Evolutionary conservation across 768 basidiomycete genomes (phyloP).

Genomic region (Coprinopsis marcescibilis): DNA sequence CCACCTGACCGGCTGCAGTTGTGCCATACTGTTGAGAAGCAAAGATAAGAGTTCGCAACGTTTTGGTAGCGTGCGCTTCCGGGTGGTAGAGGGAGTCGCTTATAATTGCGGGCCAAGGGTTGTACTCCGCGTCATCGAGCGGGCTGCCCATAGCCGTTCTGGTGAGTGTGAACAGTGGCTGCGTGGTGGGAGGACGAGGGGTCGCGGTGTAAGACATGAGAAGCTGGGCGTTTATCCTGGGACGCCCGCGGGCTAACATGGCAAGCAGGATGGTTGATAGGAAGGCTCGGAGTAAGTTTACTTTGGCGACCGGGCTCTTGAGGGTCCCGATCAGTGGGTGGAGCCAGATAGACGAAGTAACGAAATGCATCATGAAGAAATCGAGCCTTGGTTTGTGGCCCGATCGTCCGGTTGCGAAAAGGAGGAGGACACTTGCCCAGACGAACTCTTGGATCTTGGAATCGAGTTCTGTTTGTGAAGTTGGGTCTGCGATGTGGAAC

Average conservation of each 20-base stretch:
- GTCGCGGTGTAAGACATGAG: conserved; percentile 39
- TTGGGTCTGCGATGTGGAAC: conserved; percentile 32
- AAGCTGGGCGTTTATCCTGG: conserved; percentile 42
- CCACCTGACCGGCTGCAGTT: conserved; percentile 31
- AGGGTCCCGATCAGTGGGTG: conserved; percentile 33
- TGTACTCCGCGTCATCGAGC: conserved; percentile 29
- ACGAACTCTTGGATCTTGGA: conserved; percentile 44
- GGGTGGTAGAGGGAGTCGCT: conserved; percentile 41
- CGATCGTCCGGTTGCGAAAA: conserved; percentile 39
- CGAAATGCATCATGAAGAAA: conserved; percentile 56
- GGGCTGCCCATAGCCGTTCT: conserved; percentile 30
- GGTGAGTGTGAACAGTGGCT: conserved; percentile 9
- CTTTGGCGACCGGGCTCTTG: conserved; percentile 31
- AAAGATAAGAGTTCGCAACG: conserved; percentile 41
- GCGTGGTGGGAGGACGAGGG: conserved; percentile 32
- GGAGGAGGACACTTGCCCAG: conserved; percentile 42
- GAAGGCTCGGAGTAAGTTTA: conserved; percentile 39
- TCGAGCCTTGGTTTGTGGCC: conserved; percentile 46
- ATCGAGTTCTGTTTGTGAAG: conserved; percentile 29
- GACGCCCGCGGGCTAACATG: conserved; percentile 41
- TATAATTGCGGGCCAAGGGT: conserved; percentile 49
- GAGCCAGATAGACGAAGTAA: conserved; percentile 48
- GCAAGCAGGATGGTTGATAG: conserved; percentile 31
- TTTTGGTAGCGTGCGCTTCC: conserved; percentile 48
- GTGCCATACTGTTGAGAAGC: conserved; percentile 44